These are phyloP conservation scores for Xylogone sp. DNA, from an alignment of 2,329 filamentous ascomycete genomes.

Conservation along the genomic window DNA sequence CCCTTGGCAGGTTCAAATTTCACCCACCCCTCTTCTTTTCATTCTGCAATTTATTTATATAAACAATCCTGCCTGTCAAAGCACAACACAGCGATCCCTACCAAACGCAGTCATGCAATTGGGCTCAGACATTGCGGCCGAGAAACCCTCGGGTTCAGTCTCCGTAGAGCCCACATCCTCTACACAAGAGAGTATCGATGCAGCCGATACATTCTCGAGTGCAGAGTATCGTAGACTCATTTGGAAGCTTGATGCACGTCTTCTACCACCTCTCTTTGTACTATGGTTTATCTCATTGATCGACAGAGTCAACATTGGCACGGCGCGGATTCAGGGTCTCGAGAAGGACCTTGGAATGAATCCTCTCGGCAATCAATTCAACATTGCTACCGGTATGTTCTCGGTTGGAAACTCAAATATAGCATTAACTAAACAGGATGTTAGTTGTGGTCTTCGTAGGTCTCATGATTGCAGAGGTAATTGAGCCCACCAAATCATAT, in stretches of 20 bases:
- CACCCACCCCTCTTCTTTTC: background rate
- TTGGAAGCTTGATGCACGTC: constrained; percentile 12
- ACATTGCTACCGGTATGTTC: constrained; percentile 3
- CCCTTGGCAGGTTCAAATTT: background rate
- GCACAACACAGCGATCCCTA: background rate
- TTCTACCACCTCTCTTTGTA: constrained; percentile 52
- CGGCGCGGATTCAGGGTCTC: constrained; percentile 38
- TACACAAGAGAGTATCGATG: background rate
- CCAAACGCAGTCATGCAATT: constrained; percentile 1
- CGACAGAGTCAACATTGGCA: constrained; percentile 47
- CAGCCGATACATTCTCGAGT: background rate
- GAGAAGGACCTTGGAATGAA: constrained; percentile 56
- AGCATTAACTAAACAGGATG: background rate
- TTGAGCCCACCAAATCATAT: background rate
- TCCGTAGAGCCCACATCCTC: background rate
- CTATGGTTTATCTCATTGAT: constrained; percentile 53
- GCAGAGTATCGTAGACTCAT: constrained; percentile 3
- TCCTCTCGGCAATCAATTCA: constrained; percentile 32
- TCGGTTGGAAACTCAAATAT: background rate
- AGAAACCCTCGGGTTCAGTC: constrained; percentile 3
- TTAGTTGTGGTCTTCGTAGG: constrained; percentile 4
- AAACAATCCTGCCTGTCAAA: background rate
- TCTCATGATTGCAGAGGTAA: constrained; percentile 2
- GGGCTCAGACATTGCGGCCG: constrained; percentile 2
- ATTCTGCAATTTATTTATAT: too few species aligned